Evolutionary conservation across 352 stramenopile genomes (phyloP).

Genomic region (Globisporangium echinulatum): DNA sequence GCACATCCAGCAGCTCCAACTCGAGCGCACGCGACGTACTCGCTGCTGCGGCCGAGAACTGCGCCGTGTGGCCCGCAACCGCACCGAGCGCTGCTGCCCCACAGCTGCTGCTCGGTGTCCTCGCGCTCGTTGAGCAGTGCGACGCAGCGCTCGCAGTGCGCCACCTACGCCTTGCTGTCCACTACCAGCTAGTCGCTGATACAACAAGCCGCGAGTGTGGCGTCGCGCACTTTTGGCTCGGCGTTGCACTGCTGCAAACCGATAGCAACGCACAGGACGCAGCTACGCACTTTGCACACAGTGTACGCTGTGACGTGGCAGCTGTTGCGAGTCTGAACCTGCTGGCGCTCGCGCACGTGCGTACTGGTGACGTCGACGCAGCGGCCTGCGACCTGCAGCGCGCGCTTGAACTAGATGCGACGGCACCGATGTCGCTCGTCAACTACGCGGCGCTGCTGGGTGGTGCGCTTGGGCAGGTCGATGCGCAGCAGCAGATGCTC

Average conservation of each 20-base stretch:
- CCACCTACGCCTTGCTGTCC: too few species aligned
- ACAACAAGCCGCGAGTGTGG: constrained; percentile 2
- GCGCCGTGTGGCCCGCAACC: neutral
- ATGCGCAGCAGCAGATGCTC: constrained; percentile 58
- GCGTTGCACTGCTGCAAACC: constrained; percentile 32
- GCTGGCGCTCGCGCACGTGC: constrained; percentile 32
- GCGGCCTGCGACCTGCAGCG: constrained; percentile 43
- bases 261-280: constrained; percentile 12
- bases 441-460: constrained; percentile 69
- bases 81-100: too few species aligned
- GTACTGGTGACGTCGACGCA: constrained; percentile 30
- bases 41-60: neutral
- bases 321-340: constrained; percentile 45
- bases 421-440: constrained; percentile 40
- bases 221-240: constrained; percentile 52
- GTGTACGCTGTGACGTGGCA: constrained; percentile 41
- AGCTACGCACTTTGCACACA: constrained; percentile 26
- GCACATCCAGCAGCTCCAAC: neutral
- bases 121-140: constrained; percentile 23
- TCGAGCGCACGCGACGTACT: constrained; percentile 1
- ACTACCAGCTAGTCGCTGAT: neutral
- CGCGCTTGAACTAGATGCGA: constrained; percentile 48
- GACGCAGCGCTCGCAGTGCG: constrained; percentile 1
- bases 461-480: constrained; percentile 23
- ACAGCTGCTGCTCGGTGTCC: constrained; percentile 28